Conservation (phyloP, 495 filamentous ascomycete genomes). For the Xylaria castorea region DNA sequence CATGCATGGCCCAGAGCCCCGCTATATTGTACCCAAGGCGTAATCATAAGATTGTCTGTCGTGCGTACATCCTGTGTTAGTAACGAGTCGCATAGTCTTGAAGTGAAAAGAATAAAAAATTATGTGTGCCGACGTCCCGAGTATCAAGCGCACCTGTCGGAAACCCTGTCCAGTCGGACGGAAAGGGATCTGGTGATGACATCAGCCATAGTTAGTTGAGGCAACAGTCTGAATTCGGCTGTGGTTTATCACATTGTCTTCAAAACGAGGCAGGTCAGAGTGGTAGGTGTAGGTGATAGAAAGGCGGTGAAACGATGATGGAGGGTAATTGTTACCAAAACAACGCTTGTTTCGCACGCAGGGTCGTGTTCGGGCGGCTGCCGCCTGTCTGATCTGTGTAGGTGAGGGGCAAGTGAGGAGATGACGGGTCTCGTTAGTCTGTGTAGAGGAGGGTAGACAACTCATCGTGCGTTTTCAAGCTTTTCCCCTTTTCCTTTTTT, state of each 20-base stretch:
- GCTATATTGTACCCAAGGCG: neutral
- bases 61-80: neutral
- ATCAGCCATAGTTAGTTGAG: neutral
- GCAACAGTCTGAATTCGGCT: constrained; percentile 6
- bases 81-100: neutral
- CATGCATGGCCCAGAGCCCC: neutral
- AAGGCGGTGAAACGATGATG: constrained; percentile 25
- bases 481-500: constrained; percentile 11
- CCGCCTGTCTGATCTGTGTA: constrained; percentile 26
- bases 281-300: constrained; percentile 8
- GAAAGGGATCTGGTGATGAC: constrained; percentile 8
- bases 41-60: neutral
- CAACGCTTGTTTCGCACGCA: constrained; percentile 3
- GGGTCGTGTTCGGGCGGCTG: constrained; percentile 21
- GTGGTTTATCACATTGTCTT: neutral
- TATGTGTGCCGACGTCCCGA: neutral
- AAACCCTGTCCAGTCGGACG: constrained; percentile 1
- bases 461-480: constrained; percentile 30
- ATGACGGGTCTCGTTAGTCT: constrained; percentile 1
- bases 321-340: constrained; percentile 17
- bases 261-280: neutral
- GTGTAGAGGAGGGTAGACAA: constrained; percentile 31
- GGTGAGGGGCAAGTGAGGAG: constrained; percentile 23
- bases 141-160: neutral
- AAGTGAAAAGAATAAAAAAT: neutral